Evolutionary conservation across 345 rosid genomes (phyloP).

Genomic region (Eucalyptus urophylla): DNA sequence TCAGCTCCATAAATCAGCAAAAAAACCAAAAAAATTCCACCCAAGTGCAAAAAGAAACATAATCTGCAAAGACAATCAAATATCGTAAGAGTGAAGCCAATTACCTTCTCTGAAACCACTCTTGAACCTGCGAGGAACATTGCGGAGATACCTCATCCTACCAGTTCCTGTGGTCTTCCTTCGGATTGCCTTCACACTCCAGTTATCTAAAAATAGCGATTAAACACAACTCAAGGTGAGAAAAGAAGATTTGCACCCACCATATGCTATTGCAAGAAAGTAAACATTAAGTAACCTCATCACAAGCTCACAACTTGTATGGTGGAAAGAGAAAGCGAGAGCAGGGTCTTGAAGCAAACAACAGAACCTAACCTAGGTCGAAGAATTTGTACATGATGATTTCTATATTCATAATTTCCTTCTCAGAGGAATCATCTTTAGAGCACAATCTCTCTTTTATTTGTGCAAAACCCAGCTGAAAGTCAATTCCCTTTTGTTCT

Average conservation of each 20-base stretch:
- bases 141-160: conserved; percentile 83
- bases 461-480: neutral
- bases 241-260: neutral
- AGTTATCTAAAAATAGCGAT: conserved; percentile 46
- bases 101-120: conserved; percentile 90
- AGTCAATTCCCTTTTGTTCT: neutral
- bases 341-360: neutral
- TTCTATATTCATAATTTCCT: neutral
- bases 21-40: neutral
- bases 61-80: neutral
- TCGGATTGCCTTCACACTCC: conserved; percentile 97
- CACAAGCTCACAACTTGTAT: neutral
- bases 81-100: neutral
- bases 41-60: neutral
- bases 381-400: neutral
- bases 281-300: neutral
- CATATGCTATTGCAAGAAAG: neutral
- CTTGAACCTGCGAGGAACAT: conserved; percentile 85
- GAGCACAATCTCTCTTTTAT: neutral
- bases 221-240: neutral
- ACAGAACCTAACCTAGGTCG: neutral
- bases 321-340: neutral
- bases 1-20: neutral
- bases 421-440: neutral
- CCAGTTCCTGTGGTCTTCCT: conserved; percentile 98